phyloP scores from a whole-genome alignment of 2,329 filamentous ascomycete species.

The Metarhizium robertsii region DNA sequence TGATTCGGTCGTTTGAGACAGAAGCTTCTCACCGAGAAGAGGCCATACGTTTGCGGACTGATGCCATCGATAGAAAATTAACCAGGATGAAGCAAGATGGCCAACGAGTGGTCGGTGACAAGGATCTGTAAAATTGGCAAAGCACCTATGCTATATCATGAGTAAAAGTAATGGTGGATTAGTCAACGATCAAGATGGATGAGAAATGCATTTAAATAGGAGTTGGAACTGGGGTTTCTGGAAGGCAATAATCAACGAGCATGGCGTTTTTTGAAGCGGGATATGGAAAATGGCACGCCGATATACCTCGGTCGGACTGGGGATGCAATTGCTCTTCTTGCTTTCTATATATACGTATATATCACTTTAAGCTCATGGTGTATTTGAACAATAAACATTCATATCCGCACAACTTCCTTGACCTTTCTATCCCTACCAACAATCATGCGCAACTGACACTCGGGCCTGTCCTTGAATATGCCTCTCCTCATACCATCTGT shows the following conservation, averaged over 20 bases:
- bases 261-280: background rate
- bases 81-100: slow-evolving; percentile 47
- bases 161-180: background rate
- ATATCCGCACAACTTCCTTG: slow-evolving; percentile 43
- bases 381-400: background rate
- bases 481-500: slow-evolving; percentile 49
- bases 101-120: slow-evolving; percentile 43
- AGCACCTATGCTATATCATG: background rate
- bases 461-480: slow-evolving; percentile 39
- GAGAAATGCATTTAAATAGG: background rate
- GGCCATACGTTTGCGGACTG: slow-evolving; percentile 40
- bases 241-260: background rate
- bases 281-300: background rate
- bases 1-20: slow-evolving; percentile 41
- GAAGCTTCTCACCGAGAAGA: slow-evolving; percentile 47
- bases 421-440: slow-evolving; percentile 53
- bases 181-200: background rate
- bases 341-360: background rate
- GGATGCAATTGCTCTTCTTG: slow-evolving; percentile 3
- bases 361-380: background rate
- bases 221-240: background rate
- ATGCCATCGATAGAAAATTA: slow-evolving; percentile 46
- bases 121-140: slow-evolving; percentile 8
- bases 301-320: background rate
- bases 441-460: slow-evolving; percentile 51